phyloP scores from a whole-genome alignment of 768 basidiomycete genomes.

The Leccinum ochraceum region DNA sequence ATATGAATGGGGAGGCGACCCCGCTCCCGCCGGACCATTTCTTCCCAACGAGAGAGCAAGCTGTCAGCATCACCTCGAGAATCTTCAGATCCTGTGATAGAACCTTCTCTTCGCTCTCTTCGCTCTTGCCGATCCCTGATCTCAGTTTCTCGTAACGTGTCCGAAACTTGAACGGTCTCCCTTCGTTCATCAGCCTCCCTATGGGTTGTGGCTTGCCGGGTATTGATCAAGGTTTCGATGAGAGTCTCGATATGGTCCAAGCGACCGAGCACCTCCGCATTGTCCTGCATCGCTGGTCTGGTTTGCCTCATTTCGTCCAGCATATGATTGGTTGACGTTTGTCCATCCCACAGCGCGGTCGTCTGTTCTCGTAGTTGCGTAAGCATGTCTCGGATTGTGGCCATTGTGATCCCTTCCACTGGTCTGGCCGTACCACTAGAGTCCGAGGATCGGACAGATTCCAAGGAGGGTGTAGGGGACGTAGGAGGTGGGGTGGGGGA shows the following conservation, averaged over 20 bases:
- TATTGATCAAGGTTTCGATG: conserved; percentile 15
- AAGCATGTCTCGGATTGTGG: conserved; percentile 54
- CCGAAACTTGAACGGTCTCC: conserved; percentile 18
- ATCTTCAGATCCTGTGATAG: conserved; percentile 33
- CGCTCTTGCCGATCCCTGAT: conserved; percentile 19
- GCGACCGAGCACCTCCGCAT: conserved; percentile 40
- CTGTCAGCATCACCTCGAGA: conserved; percentile 29
- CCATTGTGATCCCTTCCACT: conserved; percentile 36
- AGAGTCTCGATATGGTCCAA: conserved; percentile 28
- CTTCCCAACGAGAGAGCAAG: conserved; percentile 29
- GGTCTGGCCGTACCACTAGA: conserved; percentile 40
- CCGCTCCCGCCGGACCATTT: conserved; percentile 28
- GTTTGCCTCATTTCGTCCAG: conserved; percentile 61
- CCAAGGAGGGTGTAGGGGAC: conserved; percentile 36
- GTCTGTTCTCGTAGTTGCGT: conserved; percentile 60
- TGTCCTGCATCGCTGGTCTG: conserved; percentile 41
- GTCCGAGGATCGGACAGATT: conserved; percentile 23
- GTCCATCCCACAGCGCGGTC: conserved; percentile 60
- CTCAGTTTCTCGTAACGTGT: conserved; percentile 9
- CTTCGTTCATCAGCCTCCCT: conserved; percentile 8
- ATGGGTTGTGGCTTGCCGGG: conserved; percentile 4
- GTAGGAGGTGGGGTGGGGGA: conserved; percentile 38
- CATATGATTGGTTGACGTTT: conserved; percentile 57
- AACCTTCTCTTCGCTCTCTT: conserved; percentile 18
- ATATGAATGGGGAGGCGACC: conserved; percentile 41